Conservation (phyloP, 1,284 basidiomycete species). For the Tilletia horrida region DNA sequence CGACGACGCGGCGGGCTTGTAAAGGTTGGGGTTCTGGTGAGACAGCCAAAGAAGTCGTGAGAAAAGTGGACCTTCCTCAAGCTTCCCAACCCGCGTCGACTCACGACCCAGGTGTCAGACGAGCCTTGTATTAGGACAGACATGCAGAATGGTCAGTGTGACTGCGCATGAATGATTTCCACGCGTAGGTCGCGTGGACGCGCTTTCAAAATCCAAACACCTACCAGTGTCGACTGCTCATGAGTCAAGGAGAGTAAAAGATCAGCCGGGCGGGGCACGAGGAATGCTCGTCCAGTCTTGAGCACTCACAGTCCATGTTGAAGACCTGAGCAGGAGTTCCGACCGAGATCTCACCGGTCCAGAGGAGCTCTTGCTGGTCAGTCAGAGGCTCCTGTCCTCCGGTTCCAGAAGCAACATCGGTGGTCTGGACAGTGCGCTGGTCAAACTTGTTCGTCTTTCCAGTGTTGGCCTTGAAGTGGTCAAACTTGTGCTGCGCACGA, state of each 20-base stretch:
- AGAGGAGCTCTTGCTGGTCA: constrained; percentile 20
- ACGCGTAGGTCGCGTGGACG: too few relatives aligned
- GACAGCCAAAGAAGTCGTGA: not conserved
- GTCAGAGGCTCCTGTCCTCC: constrained; percentile 11
- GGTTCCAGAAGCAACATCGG: not conserved
- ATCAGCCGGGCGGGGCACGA: not conserved
- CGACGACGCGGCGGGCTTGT: constrained; percentile 18
- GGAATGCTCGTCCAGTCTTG: not conserved
- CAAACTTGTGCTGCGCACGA: not conserved
- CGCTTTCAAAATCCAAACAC: too few relatives aligned
- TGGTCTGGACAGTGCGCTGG: not conserved
- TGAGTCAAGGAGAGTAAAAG: not conserved
- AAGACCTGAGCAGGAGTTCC: constrained; percentile 19
- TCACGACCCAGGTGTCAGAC: constrained; percentile 4
- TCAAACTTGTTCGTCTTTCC: constrained; percentile 17
- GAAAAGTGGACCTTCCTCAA: not conserved
- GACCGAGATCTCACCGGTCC: constrained; percentile 14
- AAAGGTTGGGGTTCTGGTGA: constrained; percentile 14
- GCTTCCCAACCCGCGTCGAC: not conserved
- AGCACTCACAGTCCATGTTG: constrained; percentile 11
- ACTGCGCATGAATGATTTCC: too few relatives aligned
- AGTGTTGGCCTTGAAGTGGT: constrained; percentile 17
- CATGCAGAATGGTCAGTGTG: too few relatives aligned
- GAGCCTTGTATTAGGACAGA: not conserved
- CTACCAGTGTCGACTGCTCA: too few relatives aligned